Base-by-base conservation (phyloP, 208 protist species). In the Naegleria fowleri region DNA sequence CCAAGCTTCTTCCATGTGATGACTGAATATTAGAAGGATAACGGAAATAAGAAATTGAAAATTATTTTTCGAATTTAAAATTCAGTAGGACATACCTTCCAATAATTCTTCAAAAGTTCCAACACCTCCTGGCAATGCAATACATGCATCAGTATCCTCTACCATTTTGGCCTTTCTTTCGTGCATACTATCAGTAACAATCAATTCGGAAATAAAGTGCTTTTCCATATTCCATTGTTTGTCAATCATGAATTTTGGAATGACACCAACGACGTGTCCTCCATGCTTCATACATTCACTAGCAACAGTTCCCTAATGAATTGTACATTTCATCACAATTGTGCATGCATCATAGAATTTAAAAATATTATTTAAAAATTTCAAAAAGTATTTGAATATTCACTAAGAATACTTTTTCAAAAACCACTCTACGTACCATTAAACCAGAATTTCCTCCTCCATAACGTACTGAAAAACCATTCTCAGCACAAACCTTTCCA, bases 81-180 rank as follows among this genome's bases (percentile, higher is more conserved):
- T 58, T 58, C 5, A 58, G 51, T 19, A 58, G 15, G 51, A 88
- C 85, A 92, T 33, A n/a, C 43, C 86, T 33, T 93, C 92, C 6
- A 93, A 41, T 38, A 93, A 36, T 93, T 93, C 92, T 48, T 93
- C 92, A 36, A 92, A 85, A 7, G 92, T 93, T 9, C 92, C 92
- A 43, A 93, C 55, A 25, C 92, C 92, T 11, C 92, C 92, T 29
- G 92, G 92, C 40, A 93, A 88, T 16, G 92, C 90, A 41, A 93
- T 86, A 39, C 19, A 88, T 16, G 92, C 92, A 75, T 93, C 92
- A 0, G 29, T 19, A 15, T 38, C 25, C 25, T 89, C 85, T 2
- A 90, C 22, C 38, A 93, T 59, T 5, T 25, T 67, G 0, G 90
- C 16, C 43, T 93, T 93, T 58, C 92, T 41, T 51, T 52, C 39